Conservation (phyloP, 768 basidiomycete genomes). For the Tylopilus felleus region DNA sequence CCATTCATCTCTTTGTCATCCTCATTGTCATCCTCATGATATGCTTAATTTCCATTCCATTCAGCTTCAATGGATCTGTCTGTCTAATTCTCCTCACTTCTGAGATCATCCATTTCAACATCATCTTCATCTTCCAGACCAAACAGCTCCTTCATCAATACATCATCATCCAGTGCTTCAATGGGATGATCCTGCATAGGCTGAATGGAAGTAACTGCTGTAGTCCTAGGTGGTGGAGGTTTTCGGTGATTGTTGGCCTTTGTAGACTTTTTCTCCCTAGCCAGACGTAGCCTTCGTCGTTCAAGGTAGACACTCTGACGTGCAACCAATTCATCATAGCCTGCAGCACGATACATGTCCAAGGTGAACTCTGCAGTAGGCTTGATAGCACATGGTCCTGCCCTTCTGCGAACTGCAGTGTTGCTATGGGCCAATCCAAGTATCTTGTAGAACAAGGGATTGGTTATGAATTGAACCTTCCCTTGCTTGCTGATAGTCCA, state of each 20-base stretch:
- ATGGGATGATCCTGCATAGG: too few species aligned
- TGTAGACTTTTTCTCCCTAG: background rate
- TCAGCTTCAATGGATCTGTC: too few species aligned
- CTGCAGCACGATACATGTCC: background rate
- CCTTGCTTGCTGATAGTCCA: background rate
- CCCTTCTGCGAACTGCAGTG: background rate
- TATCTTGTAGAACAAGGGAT: background rate
- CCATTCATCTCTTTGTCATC: too few species aligned
- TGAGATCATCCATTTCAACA: too few species aligned
- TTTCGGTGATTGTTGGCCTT: background rate
- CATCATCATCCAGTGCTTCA: too few species aligned
- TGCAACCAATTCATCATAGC: background rate
- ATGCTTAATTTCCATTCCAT: too few species aligned
- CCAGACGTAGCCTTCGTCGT: background rate
- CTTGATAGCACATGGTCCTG: background rate
- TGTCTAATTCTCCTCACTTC: too few species aligned
- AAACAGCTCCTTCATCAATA: too few species aligned
- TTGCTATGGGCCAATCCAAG: background rate
- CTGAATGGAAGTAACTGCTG: too few species aligned
- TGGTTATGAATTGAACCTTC: background rate
- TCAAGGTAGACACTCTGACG: background rate
- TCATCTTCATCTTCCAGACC: too few species aligned
- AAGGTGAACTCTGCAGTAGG: background rate
- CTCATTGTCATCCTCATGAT: too few species aligned
- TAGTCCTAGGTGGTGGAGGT: background rate